These are phyloP conservation scores for Wallacemonas rigidus DNA, from an alignment of 208 protist genomes.

Conservation along the genomic window DNA sequence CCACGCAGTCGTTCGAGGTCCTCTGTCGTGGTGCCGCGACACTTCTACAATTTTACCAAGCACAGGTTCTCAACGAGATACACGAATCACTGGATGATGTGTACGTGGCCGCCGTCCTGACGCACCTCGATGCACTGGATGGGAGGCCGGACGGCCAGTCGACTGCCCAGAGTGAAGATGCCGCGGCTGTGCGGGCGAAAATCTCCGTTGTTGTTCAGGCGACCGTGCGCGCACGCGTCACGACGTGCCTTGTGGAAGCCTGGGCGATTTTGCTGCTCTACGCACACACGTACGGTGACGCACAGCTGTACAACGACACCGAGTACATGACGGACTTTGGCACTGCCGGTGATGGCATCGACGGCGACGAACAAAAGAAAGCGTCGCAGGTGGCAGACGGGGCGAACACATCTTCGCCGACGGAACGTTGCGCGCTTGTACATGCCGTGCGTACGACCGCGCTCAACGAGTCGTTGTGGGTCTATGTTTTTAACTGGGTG, in stretches of 20 bases:
- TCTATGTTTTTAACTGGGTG: neutral
- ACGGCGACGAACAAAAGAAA: neutral
- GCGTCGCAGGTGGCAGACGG: neutral
- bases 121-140: neutral
- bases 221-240: neutral
- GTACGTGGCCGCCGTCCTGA: neutral
- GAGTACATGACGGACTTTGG: neutral
- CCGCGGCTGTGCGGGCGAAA: neutral
- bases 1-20: slow-evolving; percentile 36
- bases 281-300: slow-evolving; percentile 16
- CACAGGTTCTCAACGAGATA: slow-evolving; percentile 15
- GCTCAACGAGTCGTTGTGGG: slow-evolving; percentile 12
- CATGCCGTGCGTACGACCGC: neutral
- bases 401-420: neutral
- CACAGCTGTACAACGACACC: slow-evolving; percentile 13
- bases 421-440: neutral
- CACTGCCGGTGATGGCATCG: neutral
- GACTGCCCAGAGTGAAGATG: neutral
- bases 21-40: slow-evolving; percentile 29
- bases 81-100: slow-evolving; percentile 2
- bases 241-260: neutral
- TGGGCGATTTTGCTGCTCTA: slow-evolving; percentile 13
- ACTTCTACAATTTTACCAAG: slow-evolving; percentile 23
- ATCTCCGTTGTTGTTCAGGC: neutral
- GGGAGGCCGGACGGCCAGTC: neutral